Percentiles rank a stretch among this genome's conserved stretches.
Conservation (phyloP, 257 asterid genomes). For the Solanum dulcamara region DNA sequence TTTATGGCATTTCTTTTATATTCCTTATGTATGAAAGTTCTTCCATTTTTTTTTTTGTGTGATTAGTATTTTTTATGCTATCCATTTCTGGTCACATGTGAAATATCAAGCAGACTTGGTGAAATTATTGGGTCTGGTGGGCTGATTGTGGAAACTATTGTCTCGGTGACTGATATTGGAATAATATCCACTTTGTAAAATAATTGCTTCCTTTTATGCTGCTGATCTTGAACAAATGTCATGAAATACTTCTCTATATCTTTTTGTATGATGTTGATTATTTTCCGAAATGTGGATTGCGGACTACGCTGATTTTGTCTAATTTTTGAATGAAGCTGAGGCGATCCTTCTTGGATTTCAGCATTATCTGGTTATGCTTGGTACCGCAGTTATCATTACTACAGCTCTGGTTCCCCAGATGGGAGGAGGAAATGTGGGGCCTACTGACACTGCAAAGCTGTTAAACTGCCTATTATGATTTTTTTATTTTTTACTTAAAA, state of each 20-base stretch:
- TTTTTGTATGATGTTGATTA: background rate
- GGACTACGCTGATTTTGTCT: background rate
- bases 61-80: background rate
- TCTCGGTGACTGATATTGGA: background rate
- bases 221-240: background rate
- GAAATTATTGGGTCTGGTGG: background rate
- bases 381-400: constrained; percentile 70
- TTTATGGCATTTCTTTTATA: background rate
- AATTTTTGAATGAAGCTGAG: constrained; percentile 47
- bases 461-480: background rate
- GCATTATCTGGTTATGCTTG: constrained; percentile 80
- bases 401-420: constrained; percentile 83
- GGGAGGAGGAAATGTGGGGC: constrained; percentile 90
- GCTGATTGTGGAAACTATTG: background rate
- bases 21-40: background rate
- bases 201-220: background rate
- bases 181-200: background rate
- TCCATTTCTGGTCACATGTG: background rate
- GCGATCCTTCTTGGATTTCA: constrained; percentile 89
- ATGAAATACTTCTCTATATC: background rate
- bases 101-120: background rate
- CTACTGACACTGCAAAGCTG: background rate
- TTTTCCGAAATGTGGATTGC: background rate
- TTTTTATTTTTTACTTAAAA: background rate
- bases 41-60: background rate